Conservation (phyloP, 345 rosid species). For the Chamaenerion angustifolium region DNA sequence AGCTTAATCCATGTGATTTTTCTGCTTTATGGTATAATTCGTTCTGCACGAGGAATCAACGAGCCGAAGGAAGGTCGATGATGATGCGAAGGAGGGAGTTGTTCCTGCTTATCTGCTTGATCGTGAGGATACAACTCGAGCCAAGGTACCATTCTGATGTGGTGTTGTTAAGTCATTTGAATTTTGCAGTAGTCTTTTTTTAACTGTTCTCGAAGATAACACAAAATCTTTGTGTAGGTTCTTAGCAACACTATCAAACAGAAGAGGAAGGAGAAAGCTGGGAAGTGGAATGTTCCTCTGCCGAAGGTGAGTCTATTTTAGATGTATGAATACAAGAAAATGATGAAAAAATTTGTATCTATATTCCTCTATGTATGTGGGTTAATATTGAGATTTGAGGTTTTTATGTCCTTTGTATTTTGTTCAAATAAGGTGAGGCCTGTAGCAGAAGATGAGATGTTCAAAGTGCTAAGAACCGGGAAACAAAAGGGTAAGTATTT, state of each 20-base stretch:
- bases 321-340: not conserved
- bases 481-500: slow-evolving; percentile 58
- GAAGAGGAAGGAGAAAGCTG: slow-evolving; percentile 92
- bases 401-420: not conserved
- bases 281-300: slow-evolving; percentile 92
- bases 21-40: no score
- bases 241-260: slow-evolving; percentile 90
- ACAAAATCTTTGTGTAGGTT: slow-evolving; percentile 22
- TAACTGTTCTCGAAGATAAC: not conserved
- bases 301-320: slow-evolving; percentile 40
- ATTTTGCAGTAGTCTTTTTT: not conserved
- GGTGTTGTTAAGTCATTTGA: not conserved
- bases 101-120: slow-evolving; percentile 89
- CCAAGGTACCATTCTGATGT: slow-evolving; percentile 31
- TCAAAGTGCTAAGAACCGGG: slow-evolving; percentile 74
- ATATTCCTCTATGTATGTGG: not conserved
- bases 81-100: slow-evolving; percentile 82
- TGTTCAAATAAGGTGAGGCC: slow-evolving; percentile 55
- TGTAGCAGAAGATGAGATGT: slow-evolving; percentile 97
- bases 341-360: not conserved
- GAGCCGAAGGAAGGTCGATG: slow-evolving; percentile 67
- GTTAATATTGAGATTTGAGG: not conserved
- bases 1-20: no score
- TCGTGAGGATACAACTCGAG: slow-evolving; percentile 75
- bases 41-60: slow-evolving; percentile 71